phyloP scores from a whole-genome alignment of 345 rosid species.

The Euphorbia peplus region DNA sequence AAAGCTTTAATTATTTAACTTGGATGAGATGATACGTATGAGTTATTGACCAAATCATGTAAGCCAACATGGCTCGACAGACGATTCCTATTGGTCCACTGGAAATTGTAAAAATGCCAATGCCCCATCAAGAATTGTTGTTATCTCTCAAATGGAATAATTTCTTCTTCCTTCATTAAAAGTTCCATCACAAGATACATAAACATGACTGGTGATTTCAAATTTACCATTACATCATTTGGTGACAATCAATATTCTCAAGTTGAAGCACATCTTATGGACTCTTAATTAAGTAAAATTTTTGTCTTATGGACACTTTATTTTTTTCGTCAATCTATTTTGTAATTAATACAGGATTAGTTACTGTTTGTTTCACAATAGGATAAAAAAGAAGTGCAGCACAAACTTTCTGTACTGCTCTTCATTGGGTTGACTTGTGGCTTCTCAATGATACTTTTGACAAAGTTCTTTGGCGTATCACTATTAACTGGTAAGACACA shows the following conservation, averaged over 20 bases:
- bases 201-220: not conserved
- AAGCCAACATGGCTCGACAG: no score
- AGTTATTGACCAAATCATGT: no score
- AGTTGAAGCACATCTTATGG: no score
- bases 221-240: not conserved
- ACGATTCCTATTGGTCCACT: no score
- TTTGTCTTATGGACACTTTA: no score
- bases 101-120: no score
- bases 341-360: not conserved
- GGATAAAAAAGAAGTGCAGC: constrained; percentile 80
- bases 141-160: not conserved
- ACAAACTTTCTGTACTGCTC: constrained; percentile 70
- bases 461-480: constrained; percentile 64
- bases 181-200: not conserved
- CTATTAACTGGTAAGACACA: constrained; percentile 63
- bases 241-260: not conserved
- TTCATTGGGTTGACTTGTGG: constrained; percentile 77
- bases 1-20: no score
- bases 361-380: constrained; percentile 18
- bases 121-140: not conserved
- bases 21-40: no score
- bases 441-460: constrained; percentile 64
- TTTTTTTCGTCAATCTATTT: not conserved
- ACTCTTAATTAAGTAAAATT: no score
- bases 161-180: not conserved